Conservation (phyloP, 805 yeast species). For the Wickerhamiella kazuoi region DNA sequence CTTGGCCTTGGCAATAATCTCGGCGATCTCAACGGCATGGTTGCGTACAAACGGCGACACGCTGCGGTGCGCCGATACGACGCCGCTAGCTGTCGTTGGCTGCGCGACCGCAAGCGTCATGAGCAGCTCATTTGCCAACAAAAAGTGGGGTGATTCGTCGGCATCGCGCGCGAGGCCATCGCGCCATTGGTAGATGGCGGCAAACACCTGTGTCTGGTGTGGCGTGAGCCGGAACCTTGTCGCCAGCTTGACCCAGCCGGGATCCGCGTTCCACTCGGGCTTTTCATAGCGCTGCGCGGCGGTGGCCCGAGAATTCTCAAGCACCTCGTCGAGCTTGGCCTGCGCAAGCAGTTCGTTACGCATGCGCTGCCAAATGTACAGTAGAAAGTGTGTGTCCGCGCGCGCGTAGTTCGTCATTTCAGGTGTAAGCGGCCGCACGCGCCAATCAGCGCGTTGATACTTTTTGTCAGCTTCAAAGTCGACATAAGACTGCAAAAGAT, state of each 20-base stretch:
- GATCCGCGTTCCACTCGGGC: slow-evolving; percentile 41
- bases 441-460: slow-evolving; percentile 95
- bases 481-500: slow-evolving; percentile 61
- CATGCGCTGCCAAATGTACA: slow-evolving; percentile 62
- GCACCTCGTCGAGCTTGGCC: slow-evolving; percentile 31
- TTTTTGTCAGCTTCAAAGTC: slow-evolving; percentile 78
- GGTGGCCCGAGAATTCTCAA: slow-evolving; percentile 59
- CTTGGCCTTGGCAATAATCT: slow-evolving; percentile 27
- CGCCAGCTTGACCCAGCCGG: slow-evolving; percentile 49
- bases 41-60: slow-evolving; percentile 40
- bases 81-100: slow-evolving; percentile 43
- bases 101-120: slow-evolving; percentile 38
- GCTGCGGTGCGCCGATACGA: slow-evolving; percentile 18
- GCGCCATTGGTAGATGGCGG: slow-evolving; percentile 62
- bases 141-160: slow-evolving; percentile 71
- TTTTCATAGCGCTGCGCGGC: slow-evolving; percentile 72
- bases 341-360: slow-evolving; percentile 40
- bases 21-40: slow-evolving; percentile 39
- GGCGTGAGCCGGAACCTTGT: slow-evolving; percentile 45
- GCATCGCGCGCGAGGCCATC: slow-evolving; percentile 52
- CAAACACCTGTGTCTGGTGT: slow-evolving; percentile 34
- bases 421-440: slow-evolving; percentile 62
- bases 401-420: slow-evolving; percentile 77
- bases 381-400: slow-evolving; percentile 83
- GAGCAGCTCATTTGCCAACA: slow-evolving; percentile 68